Evolutionary conservation across 306 rosid species (phyloP).

Genomic region (Prunus mume): DNA sequence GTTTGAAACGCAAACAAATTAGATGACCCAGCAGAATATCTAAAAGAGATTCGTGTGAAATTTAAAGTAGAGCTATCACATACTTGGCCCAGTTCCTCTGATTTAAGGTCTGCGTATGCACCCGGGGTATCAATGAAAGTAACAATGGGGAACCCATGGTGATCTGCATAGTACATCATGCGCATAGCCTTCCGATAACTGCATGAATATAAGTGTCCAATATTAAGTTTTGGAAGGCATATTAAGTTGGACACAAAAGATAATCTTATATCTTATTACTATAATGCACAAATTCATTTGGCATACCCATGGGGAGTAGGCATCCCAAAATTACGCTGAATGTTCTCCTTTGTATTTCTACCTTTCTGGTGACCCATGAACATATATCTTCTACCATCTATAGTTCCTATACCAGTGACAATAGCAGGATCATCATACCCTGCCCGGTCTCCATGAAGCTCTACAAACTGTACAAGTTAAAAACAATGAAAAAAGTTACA

Average conservation of each 20-base stretch:
- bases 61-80: constrained; percentile 25
- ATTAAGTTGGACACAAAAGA: constrained; percentile 11
- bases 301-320: constrained; percentile 99
- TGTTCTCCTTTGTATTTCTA: constrained; percentile 91
- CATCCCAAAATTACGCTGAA: constrained; percentile 95
- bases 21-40: constrained; percentile 23
- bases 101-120: constrained; percentile 92
- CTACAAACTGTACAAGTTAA: constrained; percentile 67
- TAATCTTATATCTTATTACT: constrained; percentile 8
- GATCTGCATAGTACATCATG: constrained; percentile 89
- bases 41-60: constrained; percentile 17
- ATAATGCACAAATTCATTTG: constrained; percentile 5
- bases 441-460: constrained; percentile 92
- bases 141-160: constrained; percentile 80
- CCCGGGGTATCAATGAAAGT: constrained; percentile 97
- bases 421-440: constrained; percentile 99
- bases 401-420: constrained; percentile 85
- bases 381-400: constrained; percentile 82
- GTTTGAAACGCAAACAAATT: constrained; percentile 27
- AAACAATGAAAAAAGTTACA: constrained; percentile 17
- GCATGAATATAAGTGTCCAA: constrained; percentile 24
- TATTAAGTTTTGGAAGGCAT: constrained; percentile 1
- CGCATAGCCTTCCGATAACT: constrained; percentile 95
- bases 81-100: constrained; percentile 88
- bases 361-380: constrained; percentile 99